phyloP scores from a whole-genome alignment of 495 filamentous ascomycete genomes.

The Penicillium taxi region DNA sequence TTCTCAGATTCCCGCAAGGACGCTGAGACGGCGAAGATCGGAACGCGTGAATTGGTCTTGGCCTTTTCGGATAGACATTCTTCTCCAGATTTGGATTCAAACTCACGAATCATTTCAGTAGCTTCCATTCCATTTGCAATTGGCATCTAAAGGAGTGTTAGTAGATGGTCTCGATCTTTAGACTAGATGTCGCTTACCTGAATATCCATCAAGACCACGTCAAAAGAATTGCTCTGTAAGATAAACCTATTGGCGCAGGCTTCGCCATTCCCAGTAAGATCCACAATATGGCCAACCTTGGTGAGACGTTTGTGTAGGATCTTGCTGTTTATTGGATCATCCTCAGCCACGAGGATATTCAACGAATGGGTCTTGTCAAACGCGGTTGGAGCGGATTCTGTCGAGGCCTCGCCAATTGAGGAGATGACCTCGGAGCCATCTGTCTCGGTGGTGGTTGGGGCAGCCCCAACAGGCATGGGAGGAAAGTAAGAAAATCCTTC shows the following conservation, averaged over 20 bases:
- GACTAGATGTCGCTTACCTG: conserved; percentile 48
- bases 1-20: conserved; percentile 67
- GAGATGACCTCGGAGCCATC: conserved; percentile 5
- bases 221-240: conserved; percentile 52
- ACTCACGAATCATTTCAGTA: conserved; percentile 71
- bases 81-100: conserved; percentile 49
- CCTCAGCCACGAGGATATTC: conserved; percentile 75
- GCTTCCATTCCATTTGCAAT: conserved; percentile 83
- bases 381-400: conserved; percentile 6
- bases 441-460: not conserved
- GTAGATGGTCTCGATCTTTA: not conserved
- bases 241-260: conserved; percentile 68
- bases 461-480: not conserved
- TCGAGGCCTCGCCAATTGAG: conserved; percentile 4
- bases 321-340: conserved; percentile 87
- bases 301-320: conserved; percentile 79
- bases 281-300: conserved; percentile 67
- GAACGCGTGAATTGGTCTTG: conserved; percentile 41
- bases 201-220: conserved; percentile 95
- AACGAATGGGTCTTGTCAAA: conserved; percentile 27
- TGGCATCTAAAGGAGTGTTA: conserved; percentile 60
- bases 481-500: conserved; percentile 17
- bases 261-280: conserved; percentile 74
- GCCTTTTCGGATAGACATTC: conserved; percentile 48
- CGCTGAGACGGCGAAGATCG: conserved; percentile 87